Conservation (phyloP, 179 eudicot genomes). For the Spergularia azorica region DNA sequence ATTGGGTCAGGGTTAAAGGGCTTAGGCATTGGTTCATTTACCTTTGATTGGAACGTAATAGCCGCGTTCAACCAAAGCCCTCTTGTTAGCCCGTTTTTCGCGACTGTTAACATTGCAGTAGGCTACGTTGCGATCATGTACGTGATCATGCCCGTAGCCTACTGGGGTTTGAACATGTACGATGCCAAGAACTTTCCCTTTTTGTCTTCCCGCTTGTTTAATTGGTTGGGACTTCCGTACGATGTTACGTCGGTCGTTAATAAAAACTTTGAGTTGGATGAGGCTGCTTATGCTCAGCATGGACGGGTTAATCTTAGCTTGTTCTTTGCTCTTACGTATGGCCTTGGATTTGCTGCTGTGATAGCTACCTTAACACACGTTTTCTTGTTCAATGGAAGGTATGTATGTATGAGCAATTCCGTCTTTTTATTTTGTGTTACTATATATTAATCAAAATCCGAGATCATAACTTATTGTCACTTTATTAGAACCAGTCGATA, state of each 20-base stretch:
- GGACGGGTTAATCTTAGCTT: slow-evolving; percentile 50
- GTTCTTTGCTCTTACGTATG: slow-evolving; percentile 61
- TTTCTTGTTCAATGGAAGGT: slow-evolving; percentile 63
- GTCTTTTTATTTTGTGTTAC: no score
- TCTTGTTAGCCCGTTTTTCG: slow-evolving; percentile 61
- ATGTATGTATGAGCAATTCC: slow-evolving; percentile 9
- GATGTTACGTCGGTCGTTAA: slow-evolving; percentile 51
- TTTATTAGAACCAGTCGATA: no score
- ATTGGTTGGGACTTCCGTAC: slow-evolving; percentile 38
- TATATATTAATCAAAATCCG: no score
- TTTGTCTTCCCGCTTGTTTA: slow-evolving; percentile 52
- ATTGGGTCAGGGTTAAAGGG: slow-evolving; percentile 70
- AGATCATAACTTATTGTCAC: no score
- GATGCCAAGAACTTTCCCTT: slow-evolving; percentile 55
- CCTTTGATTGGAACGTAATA: slow-evolving; percentile 61
- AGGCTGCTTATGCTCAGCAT: slow-evolving; percentile 38
- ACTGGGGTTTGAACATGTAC: slow-evolving; percentile 64
- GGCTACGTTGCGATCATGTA: slow-evolving; percentile 52
- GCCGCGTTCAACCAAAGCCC: slow-evolving; percentile 59
- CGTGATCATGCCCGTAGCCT: slow-evolving; percentile 43
- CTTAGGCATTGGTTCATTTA: slow-evolving; percentile 57
- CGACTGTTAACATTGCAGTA: slow-evolving; percentile 48
- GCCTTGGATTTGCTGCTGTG: slow-evolving; percentile 68
- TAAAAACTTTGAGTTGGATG: slow-evolving; percentile 59
- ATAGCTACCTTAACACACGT: slow-evolving; percentile 60